These are phyloP conservation scores for Globisporangium abappressorium DNA, from an alignment of 352 stramenopile species.

Conservation along the genomic window DNA sequence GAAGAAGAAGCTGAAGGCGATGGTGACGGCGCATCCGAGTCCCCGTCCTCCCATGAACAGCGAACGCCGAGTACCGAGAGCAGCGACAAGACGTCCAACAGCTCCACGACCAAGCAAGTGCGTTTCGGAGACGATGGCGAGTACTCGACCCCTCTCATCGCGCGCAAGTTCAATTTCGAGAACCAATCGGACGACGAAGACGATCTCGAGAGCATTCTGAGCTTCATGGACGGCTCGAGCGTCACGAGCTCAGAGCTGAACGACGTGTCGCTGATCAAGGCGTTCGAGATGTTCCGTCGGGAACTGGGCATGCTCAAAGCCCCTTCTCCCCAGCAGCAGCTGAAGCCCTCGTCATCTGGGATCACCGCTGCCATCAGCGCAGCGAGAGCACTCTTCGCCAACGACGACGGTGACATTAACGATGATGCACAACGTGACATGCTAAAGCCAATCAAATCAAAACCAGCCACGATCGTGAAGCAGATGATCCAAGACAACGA, in stretches of 20 bases:
- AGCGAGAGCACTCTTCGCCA: constrained; percentile 13
- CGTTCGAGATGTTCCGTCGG: constrained; percentile 44
- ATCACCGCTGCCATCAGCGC: constrained; percentile 16
- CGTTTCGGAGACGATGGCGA: constrained; percentile 35
- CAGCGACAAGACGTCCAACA: constrained; percentile 36
- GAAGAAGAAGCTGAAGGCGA: constrained; percentile 1
- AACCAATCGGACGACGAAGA: constrained; percentile 49
- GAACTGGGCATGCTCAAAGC: constrained; percentile 27
- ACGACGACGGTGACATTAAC: neutral
- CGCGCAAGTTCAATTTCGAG: constrained; percentile 60
- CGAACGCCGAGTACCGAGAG: constrained; percentile 47
- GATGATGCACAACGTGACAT: neutral
- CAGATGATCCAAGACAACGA: neutral
- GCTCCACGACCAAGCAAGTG: constrained; percentile 41
- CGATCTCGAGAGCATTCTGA: constrained; percentile 32
- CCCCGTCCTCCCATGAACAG: neutral
- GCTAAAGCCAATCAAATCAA: neutral
- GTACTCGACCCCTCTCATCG: constrained; percentile 56
- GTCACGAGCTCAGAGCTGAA: constrained; percentile 54
- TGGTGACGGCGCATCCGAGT: neutral
- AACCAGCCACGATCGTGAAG: neutral
- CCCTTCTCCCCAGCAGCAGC: neutral
- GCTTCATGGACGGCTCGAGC: constrained; percentile 52
- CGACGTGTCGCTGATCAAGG: constrained; percentile 46
- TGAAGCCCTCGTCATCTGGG: constrained; percentile 1